Conservation (phyloP, 345 rosid species). For the Physaria fendleri region DNA sequence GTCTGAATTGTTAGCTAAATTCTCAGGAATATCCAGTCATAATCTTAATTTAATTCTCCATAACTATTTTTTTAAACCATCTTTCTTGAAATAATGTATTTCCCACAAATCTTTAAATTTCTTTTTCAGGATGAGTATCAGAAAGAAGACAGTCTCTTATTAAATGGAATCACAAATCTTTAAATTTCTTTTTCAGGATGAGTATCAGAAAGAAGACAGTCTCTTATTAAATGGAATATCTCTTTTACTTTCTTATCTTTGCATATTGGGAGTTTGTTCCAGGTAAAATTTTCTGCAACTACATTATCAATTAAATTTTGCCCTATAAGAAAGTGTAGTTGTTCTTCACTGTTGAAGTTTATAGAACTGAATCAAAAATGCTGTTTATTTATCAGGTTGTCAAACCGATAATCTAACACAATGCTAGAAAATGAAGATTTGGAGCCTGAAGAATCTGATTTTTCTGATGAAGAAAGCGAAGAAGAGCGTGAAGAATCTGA, state of each 20-base stretch:
- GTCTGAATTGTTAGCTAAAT: background rate
- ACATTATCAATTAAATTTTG: background rate
- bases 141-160: constrained; percentile 70
- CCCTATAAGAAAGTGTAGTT: background rate
- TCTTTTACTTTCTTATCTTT: constrained; percentile 70
- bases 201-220: constrained; percentile 68
- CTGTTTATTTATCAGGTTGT: background rate
- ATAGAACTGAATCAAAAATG: background rate
- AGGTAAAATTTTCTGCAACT: constrained; percentile 41
- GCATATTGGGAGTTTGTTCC: constrained; percentile 77
- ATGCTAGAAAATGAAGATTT: too few species aligned
- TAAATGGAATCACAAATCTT: constrained; percentile 17
- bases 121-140: constrained; percentile 64
- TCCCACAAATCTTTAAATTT: background rate
- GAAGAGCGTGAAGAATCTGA: too few species aligned
- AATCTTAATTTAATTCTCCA: background rate
- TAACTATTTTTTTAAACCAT: background rate
- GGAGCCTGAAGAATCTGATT: too few species aligned
- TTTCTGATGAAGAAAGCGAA: too few species aligned
- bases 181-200: constrained; percentile 44
- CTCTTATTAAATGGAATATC: constrained; percentile 75
- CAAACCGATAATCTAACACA: background rate
- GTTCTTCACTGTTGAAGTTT: background rate
- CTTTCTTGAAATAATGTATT: background rate
- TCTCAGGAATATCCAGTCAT: background rate